These are phyloP conservation scores for Lanmaoa pseudosensibilis DNA, from an alignment of 768 basidiomycete genomes.

Conservation along the genomic window DNA sequence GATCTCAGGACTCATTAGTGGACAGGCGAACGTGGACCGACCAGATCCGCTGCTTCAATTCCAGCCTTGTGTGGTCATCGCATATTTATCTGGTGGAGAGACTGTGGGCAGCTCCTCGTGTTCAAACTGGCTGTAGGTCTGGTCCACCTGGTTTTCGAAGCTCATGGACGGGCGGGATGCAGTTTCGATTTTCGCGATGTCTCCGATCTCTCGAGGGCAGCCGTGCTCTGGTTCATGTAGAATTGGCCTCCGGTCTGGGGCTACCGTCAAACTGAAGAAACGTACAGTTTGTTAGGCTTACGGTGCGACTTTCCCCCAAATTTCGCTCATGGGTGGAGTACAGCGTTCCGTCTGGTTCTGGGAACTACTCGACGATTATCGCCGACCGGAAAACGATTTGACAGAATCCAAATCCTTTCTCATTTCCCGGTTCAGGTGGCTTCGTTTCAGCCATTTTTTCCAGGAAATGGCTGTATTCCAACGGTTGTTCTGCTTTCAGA, in stretches of 20 bases:
- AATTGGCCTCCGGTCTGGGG: neutral
- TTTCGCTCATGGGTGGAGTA: no score
- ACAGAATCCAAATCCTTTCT: neutral
- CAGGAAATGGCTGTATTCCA: neutral
- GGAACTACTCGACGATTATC: neutral
- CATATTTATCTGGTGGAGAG: neutral
- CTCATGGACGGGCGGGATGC: neutral
- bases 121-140: neutral
- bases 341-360: neutral
- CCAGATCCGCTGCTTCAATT: neutral
- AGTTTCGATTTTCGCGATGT: neutral
- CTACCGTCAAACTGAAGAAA: neutral
- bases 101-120: no score
- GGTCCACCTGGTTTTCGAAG: neutral
- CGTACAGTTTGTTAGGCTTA: neutral
- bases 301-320: no score
- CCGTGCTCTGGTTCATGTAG: neutral
- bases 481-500: neutral
- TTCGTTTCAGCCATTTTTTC: neutral
- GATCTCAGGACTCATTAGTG: no score
- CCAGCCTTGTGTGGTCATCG: neutral
- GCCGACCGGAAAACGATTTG: neutral
- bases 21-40: neutral
- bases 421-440: neutral
- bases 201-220: neutral